Evolutionary conservation across 1,284 basidiomycete genomes (phyloP).

Genomic region (Boletellus deceptivus): DNA sequence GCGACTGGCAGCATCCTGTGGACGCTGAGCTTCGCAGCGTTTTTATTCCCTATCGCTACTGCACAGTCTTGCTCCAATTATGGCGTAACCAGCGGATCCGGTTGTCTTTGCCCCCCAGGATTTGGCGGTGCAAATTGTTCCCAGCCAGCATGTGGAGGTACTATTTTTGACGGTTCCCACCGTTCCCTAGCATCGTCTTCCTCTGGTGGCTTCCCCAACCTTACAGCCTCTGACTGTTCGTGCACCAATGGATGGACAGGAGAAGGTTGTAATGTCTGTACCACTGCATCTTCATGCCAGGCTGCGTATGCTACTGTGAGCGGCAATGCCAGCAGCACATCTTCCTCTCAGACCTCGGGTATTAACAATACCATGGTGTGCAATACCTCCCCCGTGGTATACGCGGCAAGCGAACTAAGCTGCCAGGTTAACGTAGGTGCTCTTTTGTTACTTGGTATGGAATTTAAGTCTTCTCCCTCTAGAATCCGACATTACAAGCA

Average conservation of each 20-base stretch:
- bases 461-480: conserved; percentile 4
- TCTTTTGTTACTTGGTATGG: conserved; percentile 8
- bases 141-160: conserved; percentile 73
- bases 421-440: conserved; percentile 68
- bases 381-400: conserved; percentile 59
- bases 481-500: conserved; percentile 79
- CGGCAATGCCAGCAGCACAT: conserved; percentile 33
- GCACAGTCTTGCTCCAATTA: conserved; percentile 71
- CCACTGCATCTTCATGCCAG: conserved; percentile 59
- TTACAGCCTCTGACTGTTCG: conserved; percentile 59
- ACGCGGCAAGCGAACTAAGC: conserved; percentile 67
- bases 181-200: conserved; percentile 46
- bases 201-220: conserved; percentile 52
- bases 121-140: conserved; percentile 73
- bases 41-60: conserved; percentile 15
- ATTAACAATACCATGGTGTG: conserved; percentile 64
- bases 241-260: conserved; percentile 77
- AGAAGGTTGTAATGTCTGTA: conserved; percentile 75
- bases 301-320: conserved; percentile 46
- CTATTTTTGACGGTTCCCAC: conserved; percentile 66
- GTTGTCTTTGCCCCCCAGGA: conserved; percentile 74
- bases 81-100: conserved; percentile 51
- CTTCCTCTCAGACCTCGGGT: conserved; percentile 26
- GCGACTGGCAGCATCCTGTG: conserved; percentile 2
- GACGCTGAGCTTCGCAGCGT: conserved; percentile 9